Evolutionary conservation across 345 rosid genomes (phyloP).

Genomic region (Populus simonii): DNA sequence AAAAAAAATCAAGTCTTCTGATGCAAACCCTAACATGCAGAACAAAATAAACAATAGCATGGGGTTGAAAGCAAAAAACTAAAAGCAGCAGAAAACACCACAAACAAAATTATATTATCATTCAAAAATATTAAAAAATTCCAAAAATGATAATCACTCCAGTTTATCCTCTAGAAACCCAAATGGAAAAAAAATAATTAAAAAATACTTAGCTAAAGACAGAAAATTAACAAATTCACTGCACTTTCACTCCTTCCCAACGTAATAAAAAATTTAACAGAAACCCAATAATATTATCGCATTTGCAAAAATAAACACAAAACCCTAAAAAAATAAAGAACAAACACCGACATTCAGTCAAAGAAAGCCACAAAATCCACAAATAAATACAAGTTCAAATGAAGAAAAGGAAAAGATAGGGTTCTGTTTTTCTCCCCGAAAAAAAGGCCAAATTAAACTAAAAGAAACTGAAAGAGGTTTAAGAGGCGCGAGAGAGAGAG

Average conservation of each 20-base stretch:
- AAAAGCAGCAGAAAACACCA: too few relatives aligned
- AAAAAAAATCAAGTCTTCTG: background rate
- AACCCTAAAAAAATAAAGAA: background rate
- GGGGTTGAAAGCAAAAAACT: background rate
- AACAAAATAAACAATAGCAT: background rate
- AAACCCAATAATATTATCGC: background rate
- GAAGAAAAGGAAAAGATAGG: constrained; percentile 9
- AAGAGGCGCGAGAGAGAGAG: background rate
- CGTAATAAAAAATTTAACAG: background rate
- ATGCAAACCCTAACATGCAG: too few relatives aligned
- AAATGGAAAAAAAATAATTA: background rate
- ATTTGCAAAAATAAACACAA: background rate
- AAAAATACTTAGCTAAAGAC: background rate
- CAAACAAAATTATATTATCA: background rate
- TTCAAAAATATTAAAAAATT: background rate
- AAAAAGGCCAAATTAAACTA: too few relatives aligned
- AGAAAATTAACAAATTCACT: background rate
- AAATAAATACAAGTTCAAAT: too few relatives aligned
- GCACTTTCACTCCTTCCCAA: background rate
- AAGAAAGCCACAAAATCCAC: background rate
- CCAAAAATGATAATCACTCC: background rate
- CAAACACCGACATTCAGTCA: background rate
- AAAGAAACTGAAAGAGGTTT: constrained; percentile 1
- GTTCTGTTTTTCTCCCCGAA: background rate
- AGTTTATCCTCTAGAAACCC: background rate